Evolutionary conservation across 768 basidiomycete genomes (phyloP), one percentile per base, ranked within the genome.

Genomic region (Pisolithus tinctorius): DNA sequence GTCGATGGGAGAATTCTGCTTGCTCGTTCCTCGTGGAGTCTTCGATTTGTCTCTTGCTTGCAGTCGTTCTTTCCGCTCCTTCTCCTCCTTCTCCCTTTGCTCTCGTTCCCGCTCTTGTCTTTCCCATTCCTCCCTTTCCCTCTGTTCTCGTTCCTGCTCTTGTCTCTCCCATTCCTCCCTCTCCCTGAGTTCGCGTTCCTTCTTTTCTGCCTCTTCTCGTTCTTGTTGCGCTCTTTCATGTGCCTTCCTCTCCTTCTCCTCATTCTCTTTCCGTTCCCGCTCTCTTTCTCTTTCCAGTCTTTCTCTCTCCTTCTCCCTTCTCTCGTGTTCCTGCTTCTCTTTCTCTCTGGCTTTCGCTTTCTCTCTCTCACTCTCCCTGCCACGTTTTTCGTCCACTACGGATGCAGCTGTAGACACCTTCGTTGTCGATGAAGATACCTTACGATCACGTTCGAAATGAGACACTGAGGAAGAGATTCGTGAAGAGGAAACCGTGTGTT

Each of bases 341-440:
- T 49, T 68, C 67, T 52, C 60, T 63, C 29, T 59, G 57, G 14
- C 53, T 58, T 16, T 59, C 58, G 14, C 51, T 10, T 48, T 61
- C 59, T 1, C 55, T 48, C 45, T 58, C 10, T 46, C 43, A 20
- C 42, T 26, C 13, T 36, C 53, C 31, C 43, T 41, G 29, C 43
- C 53, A 17, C 53, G 53, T 11, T 20, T 52, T 30, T 52, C 53
- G 7, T 34, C 43, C n/a, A 37, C 34, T 9, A 16, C 10, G 31
- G 42, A 45, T 4, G 23, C 6, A 30, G 58, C 81, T 65, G 48
- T 71, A 77, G 52, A 72, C 57, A 58, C 27, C 25, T 54, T 66
- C 34, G 44, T 52, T 26, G 67, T 67, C 1, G 65, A 45, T n/a
- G 52, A 17, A 10, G 67, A 59, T 1, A 26, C 27, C 44, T 56